Base-by-base conservation (phyloP, 2,329 filamentous ascomycete genomes). In the Parastagonospora avenae region DNA sequence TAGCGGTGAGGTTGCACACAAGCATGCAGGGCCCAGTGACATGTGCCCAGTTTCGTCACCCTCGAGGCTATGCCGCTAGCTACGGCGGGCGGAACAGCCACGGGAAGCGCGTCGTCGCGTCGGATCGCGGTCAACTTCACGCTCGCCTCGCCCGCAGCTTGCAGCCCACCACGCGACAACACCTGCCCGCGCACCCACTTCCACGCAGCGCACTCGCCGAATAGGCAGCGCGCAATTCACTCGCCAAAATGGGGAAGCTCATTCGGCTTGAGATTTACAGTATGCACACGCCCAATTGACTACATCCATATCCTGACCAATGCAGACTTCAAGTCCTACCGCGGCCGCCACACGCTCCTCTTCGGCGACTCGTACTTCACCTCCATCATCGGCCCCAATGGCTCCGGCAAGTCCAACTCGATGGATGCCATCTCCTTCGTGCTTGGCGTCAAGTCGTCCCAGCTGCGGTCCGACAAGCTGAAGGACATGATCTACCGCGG, bases 361-460 rank as follows among this genome's bases (percentile, higher is more conserved):
- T 97, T 99, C 68, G 93, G 93, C 69, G 93, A 99, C 79, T 95
- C 92, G 2, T 97, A 97, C 77, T 99, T 99, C 76, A 99, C 94
- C 42, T 99, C 94, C 36, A 97, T 99, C 70, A 97, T 99, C 70
- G 94, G 95, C 5, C 94, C 94, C 73, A 99, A 99, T 92, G 94
- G 94, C 80, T 97, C 94, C 31, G 94, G 94, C 60, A 99, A 99
- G 77, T 99, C 94, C 15, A 99, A 99, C 67, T 95, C 91, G 53
- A 99, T 99, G 94, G 94, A 99, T 74, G 94, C 94, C 63, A 99
- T 99, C 64, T 99, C 94, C 61, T 99, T 99, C 76, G 94, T 99
- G 52, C 85, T 99, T 50, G 94, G 94, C 60, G 97, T 99, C 74
- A 97, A 97, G 74, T 99, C 94, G 2, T 95, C 93, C n/a, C 93